These are phyloP conservation scores for Metschnikowia drakensbergensis DNA, from an alignment of 805 yeast species.

Conservation along the genomic window DNA sequence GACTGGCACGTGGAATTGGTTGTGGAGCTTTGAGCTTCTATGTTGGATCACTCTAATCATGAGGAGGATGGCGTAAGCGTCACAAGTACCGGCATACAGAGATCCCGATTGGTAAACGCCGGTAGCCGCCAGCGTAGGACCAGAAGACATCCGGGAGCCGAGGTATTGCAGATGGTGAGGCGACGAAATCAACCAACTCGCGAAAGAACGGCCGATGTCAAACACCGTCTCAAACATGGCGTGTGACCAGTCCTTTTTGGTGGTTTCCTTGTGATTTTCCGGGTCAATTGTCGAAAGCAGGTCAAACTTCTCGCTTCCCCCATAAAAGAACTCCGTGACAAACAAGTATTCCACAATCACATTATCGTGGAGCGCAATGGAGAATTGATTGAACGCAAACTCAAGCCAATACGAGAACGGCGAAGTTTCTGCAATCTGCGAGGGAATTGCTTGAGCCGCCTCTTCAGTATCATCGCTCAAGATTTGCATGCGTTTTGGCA, in stretches of 20 bases:
- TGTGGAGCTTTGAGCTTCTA: constrained; percentile 62
- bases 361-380: constrained; percentile 71
- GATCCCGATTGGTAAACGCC: constrained; percentile 1
- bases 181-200: constrained; percentile 39
- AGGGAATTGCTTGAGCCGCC: constrained; percentile 54
- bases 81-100: constrained; percentile 51
- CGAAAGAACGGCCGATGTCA: constrained; percentile 44
- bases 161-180: constrained; percentile 29
- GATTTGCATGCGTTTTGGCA: constrained; percentile 59
- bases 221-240: constrained; percentile 37
- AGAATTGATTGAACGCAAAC: constrained; percentile 66
- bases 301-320: constrained; percentile 38
- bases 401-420: constrained; percentile 67
- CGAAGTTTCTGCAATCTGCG: constrained; percentile 80
- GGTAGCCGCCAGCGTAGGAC: constrained; percentile 7
- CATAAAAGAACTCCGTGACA: constrained; percentile 63
- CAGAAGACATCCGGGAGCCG: constrained; percentile 16
- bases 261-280: constrained; percentile 6
- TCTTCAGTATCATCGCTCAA: constrained; percentile 26
- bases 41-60: constrained; percentile 69
- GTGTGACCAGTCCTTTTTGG: constrained; percentile 29
- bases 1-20: constrained; percentile 60
- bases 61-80: constrained; percentile 73
- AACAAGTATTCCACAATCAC: constrained; percentile 73
- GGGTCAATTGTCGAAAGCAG: constrained; percentile 16